phyloP scores from a whole-genome alignment of 352 stramenopile genomes.

The Phytophthora capsici region DNA sequence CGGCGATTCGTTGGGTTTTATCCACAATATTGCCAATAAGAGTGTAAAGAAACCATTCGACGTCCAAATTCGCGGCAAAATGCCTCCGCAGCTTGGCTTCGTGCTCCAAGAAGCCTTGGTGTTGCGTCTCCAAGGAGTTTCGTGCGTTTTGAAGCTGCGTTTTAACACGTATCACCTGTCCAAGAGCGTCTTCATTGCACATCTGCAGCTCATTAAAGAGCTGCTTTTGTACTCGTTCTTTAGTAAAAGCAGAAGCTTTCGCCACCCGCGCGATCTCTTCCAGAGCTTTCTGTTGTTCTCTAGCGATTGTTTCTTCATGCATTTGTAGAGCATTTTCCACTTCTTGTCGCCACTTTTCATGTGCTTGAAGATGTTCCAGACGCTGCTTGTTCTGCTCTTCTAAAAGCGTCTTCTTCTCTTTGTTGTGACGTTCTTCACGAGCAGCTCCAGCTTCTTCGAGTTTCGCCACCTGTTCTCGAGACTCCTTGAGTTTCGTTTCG shows the following conservation, averaged over 20 bases:
- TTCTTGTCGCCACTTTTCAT: constrained; percentile 27
- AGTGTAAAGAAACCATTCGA: constrained; percentile 34
- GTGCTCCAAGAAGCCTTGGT: constrained; percentile 21
- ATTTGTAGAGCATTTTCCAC: constrained; percentile 48
- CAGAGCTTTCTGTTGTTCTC: constrained; percentile 14
- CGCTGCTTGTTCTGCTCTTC: constrained; percentile 34
- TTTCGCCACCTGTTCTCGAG: constrained; percentile 32
- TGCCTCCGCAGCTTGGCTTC: constrained; percentile 17
- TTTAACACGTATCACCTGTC: constrained; percentile 27
- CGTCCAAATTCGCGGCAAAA: constrained; percentile 24
- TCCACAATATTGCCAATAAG: constrained; percentile 64
- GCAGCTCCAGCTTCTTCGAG: constrained; percentile 34
- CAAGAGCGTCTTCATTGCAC: constrained; percentile 47
- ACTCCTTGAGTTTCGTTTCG: constrained; percentile 36
- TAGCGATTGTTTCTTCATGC: constrained; percentile 58
- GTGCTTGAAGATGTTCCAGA: constrained; percentile 33
- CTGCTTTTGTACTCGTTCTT: constrained; percentile 14
- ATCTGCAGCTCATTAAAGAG: constrained; percentile 47
- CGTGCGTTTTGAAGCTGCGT: constrained; percentile 23
- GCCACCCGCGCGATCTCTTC: constrained; percentile 37
- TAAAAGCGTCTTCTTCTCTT: constrained; percentile 18
- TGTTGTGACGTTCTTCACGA: constrained; percentile 25
- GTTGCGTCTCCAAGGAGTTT: constrained; percentile 12
- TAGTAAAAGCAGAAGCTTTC: constrained; percentile 5
- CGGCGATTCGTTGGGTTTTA: constrained; percentile 36